phyloP scores from a whole-genome alignment of 176 grass and related monocot species.

The Triticum turgidum region DNA sequence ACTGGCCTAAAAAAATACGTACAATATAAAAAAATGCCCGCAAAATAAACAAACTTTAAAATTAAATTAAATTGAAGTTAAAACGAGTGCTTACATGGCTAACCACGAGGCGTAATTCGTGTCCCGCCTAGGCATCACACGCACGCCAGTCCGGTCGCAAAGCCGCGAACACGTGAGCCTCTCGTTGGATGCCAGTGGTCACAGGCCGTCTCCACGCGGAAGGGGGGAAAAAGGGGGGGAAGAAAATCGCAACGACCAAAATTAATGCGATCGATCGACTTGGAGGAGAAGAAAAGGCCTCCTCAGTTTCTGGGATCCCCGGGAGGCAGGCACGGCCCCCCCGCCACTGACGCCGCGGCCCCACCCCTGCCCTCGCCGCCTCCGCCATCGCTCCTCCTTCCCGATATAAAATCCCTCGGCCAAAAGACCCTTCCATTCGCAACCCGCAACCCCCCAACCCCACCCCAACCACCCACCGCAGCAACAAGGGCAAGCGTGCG shows the following conservation, averaged over 20 bases:
- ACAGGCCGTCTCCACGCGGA: conserved; percentile 20
- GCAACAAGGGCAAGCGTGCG: neutral
- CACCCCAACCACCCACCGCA: neutral
- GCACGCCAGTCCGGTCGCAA: neutral
- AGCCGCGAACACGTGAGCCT: conserved; percentile 17
- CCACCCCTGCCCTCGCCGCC: conserved; percentile 3
- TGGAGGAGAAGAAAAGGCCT: conserved; percentile 46
- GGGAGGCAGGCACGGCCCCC: neutral
- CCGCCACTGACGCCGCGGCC: conserved; percentile 29
- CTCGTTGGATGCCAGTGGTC: neutral
- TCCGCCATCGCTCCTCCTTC: neutral
- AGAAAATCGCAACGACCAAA: conserved; percentile 11
- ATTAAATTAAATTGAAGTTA: too few species aligned
- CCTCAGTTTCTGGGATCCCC: conserved; percentile 35
- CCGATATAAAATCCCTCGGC: conserved; percentile 2
- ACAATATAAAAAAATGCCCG: too few species aligned
- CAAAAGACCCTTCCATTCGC: conserved; percentile 4
- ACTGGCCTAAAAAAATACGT: too few species aligned
- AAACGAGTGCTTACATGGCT: neutral
- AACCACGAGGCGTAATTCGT: neutral
- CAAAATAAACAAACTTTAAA: too few species aligned
- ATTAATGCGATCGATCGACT: conserved; percentile 31
- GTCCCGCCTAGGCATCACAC: conserved; percentile 9
- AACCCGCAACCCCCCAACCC: conserved; percentile 16
- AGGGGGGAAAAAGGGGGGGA: neutral